Base-by-base conservation (phyloP, 1,139 yeast genomes). In the Magnusiomyces paraingens region DNA sequence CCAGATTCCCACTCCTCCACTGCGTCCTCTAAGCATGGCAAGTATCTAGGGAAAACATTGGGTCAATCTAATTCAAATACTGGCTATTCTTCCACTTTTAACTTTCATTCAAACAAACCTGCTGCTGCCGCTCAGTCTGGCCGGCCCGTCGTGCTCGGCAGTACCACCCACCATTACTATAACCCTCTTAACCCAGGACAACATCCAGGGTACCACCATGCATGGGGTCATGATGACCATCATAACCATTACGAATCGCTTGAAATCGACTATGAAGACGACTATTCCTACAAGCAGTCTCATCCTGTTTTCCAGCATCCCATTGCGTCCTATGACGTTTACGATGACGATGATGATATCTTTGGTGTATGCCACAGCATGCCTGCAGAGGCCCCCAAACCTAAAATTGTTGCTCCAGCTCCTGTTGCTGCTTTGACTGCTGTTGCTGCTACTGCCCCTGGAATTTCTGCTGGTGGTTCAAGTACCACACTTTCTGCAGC, bases 361-460 rank as follows among this genome's bases (percentile, higher is more conserved):
- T 54, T 54, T 46, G 54, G 54, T 4, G 57, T 54, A 5, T 54
- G 57, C 44, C 57, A 54, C 17, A 49, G 53, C 20, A 41, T 54
- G 50, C 49, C 55, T 17, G 51, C 49, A 12, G 45, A 47, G 14
- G 15, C 46, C 39, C 26, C 29, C n/a, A 26, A 38, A 2, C n/a
- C 15, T 15, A 36, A 49, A 18, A 38, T 21, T 12, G 11, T 12
- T 10, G 17, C 36, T 4, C 14, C 35, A 12, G 40, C 41, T 12
- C 20, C 45, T 21, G 15, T 15, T 26, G 41, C 14, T 6, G 36
- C 20, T 11, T 36, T 38, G 18, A 20, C 20, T 2, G 36, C 38
- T 15, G 39, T 29, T 18, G 47, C 32, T 2, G 47, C 47, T 4
- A 44, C 20, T 3, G 43, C 46, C 15, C 15, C 35, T 12, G 32